phyloP scores from a whole-genome alignment of 1,284 basidiomycete genomes.

The Nidula niveotomentosa region DNA sequence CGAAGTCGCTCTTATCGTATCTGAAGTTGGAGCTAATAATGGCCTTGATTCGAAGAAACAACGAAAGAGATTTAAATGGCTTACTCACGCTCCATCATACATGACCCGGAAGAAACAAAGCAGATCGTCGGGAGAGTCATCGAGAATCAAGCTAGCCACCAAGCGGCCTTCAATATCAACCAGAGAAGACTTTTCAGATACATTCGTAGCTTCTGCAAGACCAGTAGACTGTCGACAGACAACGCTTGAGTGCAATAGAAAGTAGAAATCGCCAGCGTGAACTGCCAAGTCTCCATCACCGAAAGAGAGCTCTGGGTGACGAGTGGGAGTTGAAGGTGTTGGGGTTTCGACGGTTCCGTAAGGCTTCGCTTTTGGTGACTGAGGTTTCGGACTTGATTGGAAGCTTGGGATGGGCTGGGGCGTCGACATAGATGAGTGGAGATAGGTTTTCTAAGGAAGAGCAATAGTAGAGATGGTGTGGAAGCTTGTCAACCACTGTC shows the following conservation, averaged over 20 bases:
- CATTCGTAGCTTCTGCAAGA: constrained; percentile 35
- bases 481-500: too few relatives aligned
- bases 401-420: too few relatives aligned
- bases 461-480: too few relatives aligned
- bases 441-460: too few relatives aligned
- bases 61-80: background rate
- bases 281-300: constrained; percentile 55
- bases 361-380: too few relatives aligned
- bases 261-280: constrained; percentile 53
- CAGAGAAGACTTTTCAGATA: too few relatives aligned
- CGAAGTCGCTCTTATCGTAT: constrained; percentile 47
- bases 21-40: constrained; percentile 34
- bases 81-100: constrained; percentile 59
- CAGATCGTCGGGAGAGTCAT: constrained; percentile 55
- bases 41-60: too few relatives aligned
- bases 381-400: too few relatives aligned
- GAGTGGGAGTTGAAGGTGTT: too few relatives aligned
- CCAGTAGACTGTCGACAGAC: constrained; percentile 58
- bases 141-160: constrained; percentile 30
- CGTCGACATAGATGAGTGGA: too few relatives aligned
- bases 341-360: too few relatives aligned
- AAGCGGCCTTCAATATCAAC: constrained; percentile 17
- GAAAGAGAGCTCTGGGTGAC: constrained; percentile 43
- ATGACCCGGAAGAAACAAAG: constrained; percentile 54
- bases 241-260: constrained; percentile 67